Evolutionary conservation across 1,284 basidiomycete genomes (phyloP), one percentile per base, ranked within the genome.

Genomic region (Inonotus hispidus): DNA sequence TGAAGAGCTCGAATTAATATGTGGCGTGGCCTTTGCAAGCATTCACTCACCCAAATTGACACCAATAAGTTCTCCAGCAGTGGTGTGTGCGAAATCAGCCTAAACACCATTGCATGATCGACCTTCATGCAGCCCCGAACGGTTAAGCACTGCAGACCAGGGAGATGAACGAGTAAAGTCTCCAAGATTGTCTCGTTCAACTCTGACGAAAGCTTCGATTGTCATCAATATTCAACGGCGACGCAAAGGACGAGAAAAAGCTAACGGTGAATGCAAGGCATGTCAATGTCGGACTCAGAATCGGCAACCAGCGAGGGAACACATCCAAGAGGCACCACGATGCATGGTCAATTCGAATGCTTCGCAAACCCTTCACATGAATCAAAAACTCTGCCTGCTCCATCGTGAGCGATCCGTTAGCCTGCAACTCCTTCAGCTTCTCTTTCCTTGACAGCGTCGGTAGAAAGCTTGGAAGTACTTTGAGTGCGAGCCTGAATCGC

Each of bases 201-300:
- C 19, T 84, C 79, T 47, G 73, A 75, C 3, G 80, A 77, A 71
- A 77, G 80, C 87, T 89, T 64, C n/a, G 16, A 46, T 7, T 6
- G n/a, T 41, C 50, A n/a, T 32, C 6, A 35, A 25, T 39, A 11
- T n/a, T 38, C 58, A 63, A 47, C 53, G 62, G 23, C 55, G 4
- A 63, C 47, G 41, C 45, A 11, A 27, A 39, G 19, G 13, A 39
- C 47, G 25, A 11, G 35, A 37, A 45, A 32, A 1, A 13, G 74
- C 83, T 64, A 66, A 89, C 88, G 66, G 74, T 82, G 45, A 90
- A 68, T 0, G 81, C 82, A 64, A 90, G 72, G 37, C 72, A 77
- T 0, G 74, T 78, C 65, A 89, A 71, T 0, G 79, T 80, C 10
- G 65, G 68, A 46, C 72, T 70, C 47, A 79, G 69, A 32, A 67